Evolutionary conservation across 495 filamentous ascomycete species (phyloP).

Genomic region (Pseudomonodictys pantanalensis): DNA sequence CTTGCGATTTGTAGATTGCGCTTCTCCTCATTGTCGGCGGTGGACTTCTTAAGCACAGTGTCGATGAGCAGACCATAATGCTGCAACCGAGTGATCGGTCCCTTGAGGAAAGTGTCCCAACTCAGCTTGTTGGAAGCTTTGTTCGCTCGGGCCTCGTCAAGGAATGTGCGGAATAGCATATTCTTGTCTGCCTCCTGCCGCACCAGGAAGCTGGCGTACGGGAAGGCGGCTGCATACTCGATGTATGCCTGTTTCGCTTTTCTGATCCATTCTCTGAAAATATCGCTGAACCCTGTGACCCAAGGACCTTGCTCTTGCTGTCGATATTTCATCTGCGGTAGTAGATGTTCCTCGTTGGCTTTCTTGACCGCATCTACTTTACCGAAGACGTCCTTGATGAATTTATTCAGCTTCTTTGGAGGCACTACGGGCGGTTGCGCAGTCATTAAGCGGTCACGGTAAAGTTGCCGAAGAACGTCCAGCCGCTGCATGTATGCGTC

Average conservation of each 20-base stretch:
- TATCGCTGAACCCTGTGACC: conserved; percentile 90
- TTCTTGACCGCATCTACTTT: conserved; percentile 83
- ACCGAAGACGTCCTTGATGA: conserved; percentile 83
- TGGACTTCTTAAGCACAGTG: conserved; percentile 81
- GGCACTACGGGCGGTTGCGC: conserved; percentile 79
- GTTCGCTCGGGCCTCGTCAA: conserved; percentile 73
- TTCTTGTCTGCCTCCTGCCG: conserved; percentile 84
- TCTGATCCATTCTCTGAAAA: conserved; percentile 97
- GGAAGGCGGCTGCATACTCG: conserved; percentile 86
- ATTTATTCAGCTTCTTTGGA: conserved; percentile 68
- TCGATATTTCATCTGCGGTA: conserved; percentile 93
- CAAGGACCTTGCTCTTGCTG: conserved; percentile 96
- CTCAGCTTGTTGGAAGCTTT: conserved; percentile 80
- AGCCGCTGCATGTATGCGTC: conserved; percentile 86
- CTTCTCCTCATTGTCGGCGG: conserved; percentile 84
- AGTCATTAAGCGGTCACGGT: conserved; percentile 73
- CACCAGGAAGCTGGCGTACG: conserved; percentile 76
- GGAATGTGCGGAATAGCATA: conserved; percentile 78
- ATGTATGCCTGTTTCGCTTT: conserved; percentile 88
- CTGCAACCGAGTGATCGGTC: conserved; percentile 89
- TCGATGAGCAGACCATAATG: conserved; percentile 80
- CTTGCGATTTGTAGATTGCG: conserved; percentile 78
- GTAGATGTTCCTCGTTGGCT: conserved; percentile 90
- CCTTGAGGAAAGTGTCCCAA: conserved; percentile 93
- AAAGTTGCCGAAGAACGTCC: conserved; percentile 77